These are phyloP conservation scores for Conticribra weissflogii DNA, from an alignment of 108 stramenopile species.

Conservation along the genomic window DNA sequence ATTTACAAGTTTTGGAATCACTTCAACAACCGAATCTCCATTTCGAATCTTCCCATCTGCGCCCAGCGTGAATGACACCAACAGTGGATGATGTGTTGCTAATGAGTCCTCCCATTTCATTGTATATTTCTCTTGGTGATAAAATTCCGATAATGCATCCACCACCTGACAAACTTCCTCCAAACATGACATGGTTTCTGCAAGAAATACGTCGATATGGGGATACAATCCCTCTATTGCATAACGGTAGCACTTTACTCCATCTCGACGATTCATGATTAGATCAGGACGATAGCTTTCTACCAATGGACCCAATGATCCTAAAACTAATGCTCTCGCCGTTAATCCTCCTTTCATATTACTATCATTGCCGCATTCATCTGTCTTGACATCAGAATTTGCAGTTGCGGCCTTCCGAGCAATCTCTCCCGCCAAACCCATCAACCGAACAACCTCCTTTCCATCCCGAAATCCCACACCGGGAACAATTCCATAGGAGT, in stretches of 20 bases:
- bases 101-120: background rate
- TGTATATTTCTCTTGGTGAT: background rate
- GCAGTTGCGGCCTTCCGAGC: slow-evolving; percentile 48
- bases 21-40: slow-evolving; percentile 52
- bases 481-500: slow-evolving; percentile 80
- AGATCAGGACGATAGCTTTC: slow-evolving; percentile 82
- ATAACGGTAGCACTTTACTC: slow-evolving; percentile 54
- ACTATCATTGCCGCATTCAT: too few species aligned
- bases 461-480: slow-evolving; percentile 72
- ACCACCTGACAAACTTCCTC: slow-evolving; percentile 79
- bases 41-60: slow-evolving; percentile 61
- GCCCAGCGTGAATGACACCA: slow-evolving; percentile 77
- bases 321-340: slow-evolving; percentile 52
- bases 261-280: slow-evolving; percentile 60
- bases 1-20: slow-evolving; percentile 46
- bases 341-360: too few species aligned
- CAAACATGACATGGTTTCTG: slow-evolving; percentile 79
- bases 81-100: slow-evolving; percentile 40
- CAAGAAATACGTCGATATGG: slow-evolving; percentile 70
- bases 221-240: slow-evolving; percentile 59
- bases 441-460: slow-evolving; percentile 42
- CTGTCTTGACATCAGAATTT: background rate
- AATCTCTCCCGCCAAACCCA: slow-evolving; percentile 58
- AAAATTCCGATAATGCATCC: slow-evolving; percentile 50
- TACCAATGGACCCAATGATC: slow-evolving; percentile 76